Base-by-base conservation (phyloP, 75 land plant species). In the Adiantum capillusveneris region DNA sequence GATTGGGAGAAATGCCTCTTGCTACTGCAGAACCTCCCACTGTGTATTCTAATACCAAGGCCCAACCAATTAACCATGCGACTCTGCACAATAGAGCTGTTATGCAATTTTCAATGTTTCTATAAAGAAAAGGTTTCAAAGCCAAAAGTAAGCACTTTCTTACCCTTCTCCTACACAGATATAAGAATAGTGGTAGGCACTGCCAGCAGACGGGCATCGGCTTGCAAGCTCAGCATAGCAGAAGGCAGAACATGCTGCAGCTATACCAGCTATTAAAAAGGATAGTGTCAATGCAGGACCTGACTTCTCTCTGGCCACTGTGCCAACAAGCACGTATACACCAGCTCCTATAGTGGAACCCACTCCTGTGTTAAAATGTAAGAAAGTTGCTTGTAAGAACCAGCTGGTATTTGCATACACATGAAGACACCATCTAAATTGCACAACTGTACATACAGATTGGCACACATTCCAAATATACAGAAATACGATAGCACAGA, bases 151-250 rank as follows among this genome's bases (percentile, higher is more conserved):
- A n/a, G n/a, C 28, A 22, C 18, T 29, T 53, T 13, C 56, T 52
- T 78, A 93, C 98, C 98, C 87, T 84, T 93, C 98, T 44, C 98
- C 98, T 28, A 93, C 91, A 56, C 98, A 93, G 48, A 85, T 85
- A 66, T 93, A 93, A 7, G 98, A 79, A 68, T 93, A 93, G 56
- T 93, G 98, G 44, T 93, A 93, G n/a, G 98, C 98, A 69, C 96
- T 89, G 30, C 98, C 96, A 6, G 96, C 96, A 67, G 98, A 93
- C 0, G 98, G 96, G 66, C 98, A 93, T 50, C 98, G 88, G 49
- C 96, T 89, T 16, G 98, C 78, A 44, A 93, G 87, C 75, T 93
- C 98, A 18, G 98, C 98, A 81, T 93, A 93, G 75, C 98, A 93
- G 70, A 93, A 86, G 9, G 98, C 98, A 5, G 98, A 90, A 50